Percentiles rank a stretch among this genome's conserved stretches.
Evolutionary conservation across 1,284 basidiomycete species (phyloP).

Genomic region (Gomphus bonarii): DNA sequence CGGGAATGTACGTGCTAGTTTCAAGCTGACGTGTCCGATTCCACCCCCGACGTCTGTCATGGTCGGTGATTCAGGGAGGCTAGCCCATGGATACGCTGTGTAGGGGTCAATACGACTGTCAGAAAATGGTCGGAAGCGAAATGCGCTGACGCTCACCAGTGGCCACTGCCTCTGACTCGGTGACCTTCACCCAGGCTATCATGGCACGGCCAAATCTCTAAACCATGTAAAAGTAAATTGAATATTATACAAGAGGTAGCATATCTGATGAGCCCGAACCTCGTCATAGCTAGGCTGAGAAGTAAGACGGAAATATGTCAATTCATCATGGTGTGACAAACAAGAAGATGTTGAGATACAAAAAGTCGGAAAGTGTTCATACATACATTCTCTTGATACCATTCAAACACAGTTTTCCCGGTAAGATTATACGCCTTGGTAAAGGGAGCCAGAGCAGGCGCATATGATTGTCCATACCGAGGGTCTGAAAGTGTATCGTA

Average conservation of each 20-base stretch:
- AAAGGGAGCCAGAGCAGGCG: neutral
- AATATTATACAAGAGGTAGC: neutral
- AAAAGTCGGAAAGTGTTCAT: no score
- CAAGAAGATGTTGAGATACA: no score
- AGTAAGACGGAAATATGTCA: neutral
- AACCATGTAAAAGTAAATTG: no score
- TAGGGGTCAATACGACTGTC: no score
- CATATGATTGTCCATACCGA: slow-evolving; percentile 15
- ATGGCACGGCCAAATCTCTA: slow-evolving; percentile 21
- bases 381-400: neutral
- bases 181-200: no score
- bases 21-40: slow-evolving; percentile 31
- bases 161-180: no score
- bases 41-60: slow-evolving; percentile 42
- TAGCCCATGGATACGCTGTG: slow-evolving; percentile 35
- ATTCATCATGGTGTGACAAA: no score
- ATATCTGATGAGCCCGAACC: neutral
- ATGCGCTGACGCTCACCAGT: neutral
- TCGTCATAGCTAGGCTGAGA: neutral
- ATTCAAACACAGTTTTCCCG: neutral
- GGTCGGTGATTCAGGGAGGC: slow-evolving; percentile 23
- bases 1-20: slow-evolving; percentile 29
- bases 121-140: neutral
- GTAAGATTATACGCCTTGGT: neutral
- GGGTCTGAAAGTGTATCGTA: slow-evolving; percentile 20